Conservation (phyloP, 2,329 filamentous ascomycete genomes). For the Juglanconis juglandina region DNA sequence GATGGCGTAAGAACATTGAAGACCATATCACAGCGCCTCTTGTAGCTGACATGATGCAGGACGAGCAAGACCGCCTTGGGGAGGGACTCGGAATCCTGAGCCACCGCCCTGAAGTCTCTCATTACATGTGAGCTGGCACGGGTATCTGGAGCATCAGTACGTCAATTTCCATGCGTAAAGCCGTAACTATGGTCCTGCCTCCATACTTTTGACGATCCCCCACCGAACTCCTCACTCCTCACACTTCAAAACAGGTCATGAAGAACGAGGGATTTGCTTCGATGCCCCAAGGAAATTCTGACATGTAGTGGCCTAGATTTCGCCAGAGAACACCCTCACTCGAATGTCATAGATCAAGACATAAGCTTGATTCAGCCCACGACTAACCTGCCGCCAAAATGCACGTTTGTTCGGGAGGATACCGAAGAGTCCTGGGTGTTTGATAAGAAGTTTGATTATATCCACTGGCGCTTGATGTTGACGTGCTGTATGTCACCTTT, state of each 20-base stretch:
- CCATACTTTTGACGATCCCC: background rate
- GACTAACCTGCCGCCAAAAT: slow-evolving; percentile 10
- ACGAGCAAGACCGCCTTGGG: slow-evolving; percentile 1
- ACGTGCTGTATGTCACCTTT: background rate
- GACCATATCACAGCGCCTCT: too few species aligned
- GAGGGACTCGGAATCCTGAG: background rate
- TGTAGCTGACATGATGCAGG: background rate
- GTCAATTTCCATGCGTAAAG: slow-evolving; percentile 23
- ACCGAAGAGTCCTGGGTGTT: slow-evolving; percentile 6
- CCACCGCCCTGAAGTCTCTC: background rate
- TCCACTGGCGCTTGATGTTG: slow-evolving; percentile 3
- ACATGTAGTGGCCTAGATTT: background rate
- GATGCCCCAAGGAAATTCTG: background rate
- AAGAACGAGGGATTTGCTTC: too few species aligned
- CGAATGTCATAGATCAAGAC: slow-evolving; percentile 9
- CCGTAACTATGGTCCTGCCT: background rate
- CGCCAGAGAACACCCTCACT: slow-evolving; percentile 1
- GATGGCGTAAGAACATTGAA: background rate
- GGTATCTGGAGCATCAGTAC: too few species aligned
- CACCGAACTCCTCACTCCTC: background rate
- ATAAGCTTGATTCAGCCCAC: slow-evolving; percentile 17
- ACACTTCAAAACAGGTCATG: background rate
- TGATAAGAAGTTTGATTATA: background rate
- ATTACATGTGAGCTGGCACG: background rate
- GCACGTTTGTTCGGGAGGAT: background rate